These are phyloP conservation scores for Arthrobotrys pseudoclavata DNA, from an alignment of 2,329 filamentous ascomycete genomes.

Conservation along the genomic window DNA sequence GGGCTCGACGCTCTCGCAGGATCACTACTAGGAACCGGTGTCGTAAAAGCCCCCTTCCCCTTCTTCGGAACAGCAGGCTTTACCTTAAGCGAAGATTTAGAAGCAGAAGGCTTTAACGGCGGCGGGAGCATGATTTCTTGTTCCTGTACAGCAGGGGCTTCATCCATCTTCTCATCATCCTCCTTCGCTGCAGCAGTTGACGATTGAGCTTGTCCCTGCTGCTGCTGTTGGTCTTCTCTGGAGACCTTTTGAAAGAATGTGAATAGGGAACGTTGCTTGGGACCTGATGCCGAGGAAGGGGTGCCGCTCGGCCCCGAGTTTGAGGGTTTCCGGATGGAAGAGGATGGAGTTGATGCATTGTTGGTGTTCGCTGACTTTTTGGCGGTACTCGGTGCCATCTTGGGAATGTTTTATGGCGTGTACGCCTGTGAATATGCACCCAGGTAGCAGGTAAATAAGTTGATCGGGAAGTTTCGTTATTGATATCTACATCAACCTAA, in stretches of 20 bases:
- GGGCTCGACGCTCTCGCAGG: slow-evolving; percentile 53
- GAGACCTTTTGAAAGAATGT: slow-evolving; percentile 88
- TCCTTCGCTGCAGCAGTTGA: slow-evolving; percentile 69
- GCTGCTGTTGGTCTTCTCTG: slow-evolving; percentile 73
- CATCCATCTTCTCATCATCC: slow-evolving; percentile 69
- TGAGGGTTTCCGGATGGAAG: slow-evolving; percentile 62
- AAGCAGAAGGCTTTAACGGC: slow-evolving; percentile 50
- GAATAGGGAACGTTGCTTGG: slow-evolving; percentile 68
- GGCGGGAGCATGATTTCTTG: slow-evolving; percentile 49
- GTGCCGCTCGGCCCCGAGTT: slow-evolving; percentile 66
- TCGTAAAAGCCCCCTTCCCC: slow-evolving; percentile 41
- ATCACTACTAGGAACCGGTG: slow-evolving; percentile 54
- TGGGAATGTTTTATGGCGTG: slow-evolving; percentile 61
- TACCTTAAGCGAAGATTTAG: slow-evolving; percentile 41
- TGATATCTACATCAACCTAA: slow-evolving; percentile 17
- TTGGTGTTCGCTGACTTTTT: slow-evolving; percentile 64
- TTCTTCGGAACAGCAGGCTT: slow-evolving; percentile 32
- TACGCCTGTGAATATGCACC: not conserved
- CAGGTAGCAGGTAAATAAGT: not conserved
- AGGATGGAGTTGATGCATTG: slow-evolving; percentile 62
- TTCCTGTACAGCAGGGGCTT: slow-evolving; percentile 35
- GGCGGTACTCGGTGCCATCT: slow-evolving; percentile 65
- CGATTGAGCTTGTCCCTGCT: slow-evolving; percentile 72
- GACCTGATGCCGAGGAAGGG: slow-evolving; percentile 66
- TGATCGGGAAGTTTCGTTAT: slow-evolving; percentile 6